phyloP scores from a whole-genome alignment of 495 filamentous ascomycete genomes.

The Talaromyces borbonicus region DNA sequence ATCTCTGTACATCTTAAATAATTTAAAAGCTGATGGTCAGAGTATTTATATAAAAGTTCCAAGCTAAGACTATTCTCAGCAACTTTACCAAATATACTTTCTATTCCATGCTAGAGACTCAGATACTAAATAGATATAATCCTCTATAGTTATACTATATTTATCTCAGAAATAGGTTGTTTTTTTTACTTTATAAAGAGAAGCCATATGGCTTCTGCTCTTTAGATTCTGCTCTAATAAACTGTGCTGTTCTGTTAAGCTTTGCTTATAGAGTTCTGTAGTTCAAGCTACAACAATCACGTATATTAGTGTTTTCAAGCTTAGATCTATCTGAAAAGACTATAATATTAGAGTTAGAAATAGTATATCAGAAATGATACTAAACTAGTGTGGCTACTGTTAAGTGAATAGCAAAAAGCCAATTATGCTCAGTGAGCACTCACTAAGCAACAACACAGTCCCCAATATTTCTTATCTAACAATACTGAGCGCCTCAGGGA shows the following conservation, averaged over 20 bases:
- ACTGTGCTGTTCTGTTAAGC: not conserved
- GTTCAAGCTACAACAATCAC: not conserved
- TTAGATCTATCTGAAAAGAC: too few relatives aligned
- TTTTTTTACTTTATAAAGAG: not conserved
- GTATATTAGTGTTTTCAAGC: slow-evolving; percentile 1
- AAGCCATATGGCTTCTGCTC: not conserved
- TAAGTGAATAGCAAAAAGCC: not conserved
- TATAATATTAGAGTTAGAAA: too few relatives aligned
- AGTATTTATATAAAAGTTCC: not conserved
- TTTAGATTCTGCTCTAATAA: too few relatives aligned
- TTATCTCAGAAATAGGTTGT: not conserved
- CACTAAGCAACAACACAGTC: not conserved
- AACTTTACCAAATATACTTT: not conserved
- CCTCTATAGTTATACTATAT: not conserved
- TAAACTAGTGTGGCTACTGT: not conserved
- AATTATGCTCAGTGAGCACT: too few relatives aligned
- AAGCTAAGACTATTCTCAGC: not conserved
- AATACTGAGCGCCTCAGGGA: not conserved
- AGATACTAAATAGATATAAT: not conserved
- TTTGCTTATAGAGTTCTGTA: not conserved
- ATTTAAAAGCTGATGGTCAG: not conserved
- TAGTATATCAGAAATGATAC: not conserved
- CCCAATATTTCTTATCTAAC: not conserved
- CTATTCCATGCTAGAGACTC: not conserved
- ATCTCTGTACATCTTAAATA: not conserved